Percentiles rank a stretch among this genome's conserved stretches.
Conservation (phyloP, 2,329 filamentous ascomycete genomes). For the Pseudofabraea citricarpa region DNA sequence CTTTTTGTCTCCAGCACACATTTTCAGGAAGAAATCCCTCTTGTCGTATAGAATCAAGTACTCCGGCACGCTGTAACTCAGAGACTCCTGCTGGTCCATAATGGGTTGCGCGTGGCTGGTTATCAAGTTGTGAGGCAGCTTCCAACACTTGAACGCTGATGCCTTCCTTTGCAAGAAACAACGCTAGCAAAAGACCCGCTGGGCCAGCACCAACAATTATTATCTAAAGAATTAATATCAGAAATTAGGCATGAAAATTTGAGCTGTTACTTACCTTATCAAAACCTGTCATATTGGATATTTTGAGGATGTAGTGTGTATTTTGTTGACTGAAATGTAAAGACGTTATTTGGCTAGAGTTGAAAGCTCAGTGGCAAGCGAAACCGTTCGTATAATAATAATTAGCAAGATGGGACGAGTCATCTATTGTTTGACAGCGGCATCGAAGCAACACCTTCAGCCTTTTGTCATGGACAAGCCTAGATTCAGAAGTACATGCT, state of each 20-base stretch:
- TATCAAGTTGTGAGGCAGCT: slow-evolving; percentile 46
- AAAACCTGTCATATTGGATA: background rate
- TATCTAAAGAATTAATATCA: background rate
- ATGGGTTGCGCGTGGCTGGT: slow-evolving; percentile 56
- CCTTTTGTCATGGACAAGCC: too few relatives aligned
- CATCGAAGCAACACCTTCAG: too few relatives aligned
- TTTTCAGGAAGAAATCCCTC: slow-evolving; percentile 35
- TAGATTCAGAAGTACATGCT: too few relatives aligned
- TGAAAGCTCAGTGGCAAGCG: too few relatives aligned
- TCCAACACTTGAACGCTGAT: slow-evolving; percentile 52
- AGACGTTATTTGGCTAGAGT: too few relatives aligned
- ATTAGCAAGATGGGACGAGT: too few relatives aligned
- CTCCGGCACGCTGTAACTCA: slow-evolving; percentile 52
- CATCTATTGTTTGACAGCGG: too few relatives aligned
- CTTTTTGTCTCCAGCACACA: slow-evolving; percentile 38
- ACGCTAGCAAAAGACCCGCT: slow-evolving; percentile 40
- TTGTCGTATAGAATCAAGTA: slow-evolving; percentile 42
- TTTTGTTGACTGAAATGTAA: background rate
- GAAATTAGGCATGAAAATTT: background rate
- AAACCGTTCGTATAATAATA: too few relatives aligned
- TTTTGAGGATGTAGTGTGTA: background rate
- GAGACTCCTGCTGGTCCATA: slow-evolving; percentile 53
- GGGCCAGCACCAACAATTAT: slow-evolving; percentile 44
- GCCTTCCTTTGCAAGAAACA: slow-evolving; percentile 46
- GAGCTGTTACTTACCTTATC: background rate